These are phyloP conservation scores for Leccinum longicurvipes DNA, from an alignment of 768 basidiomycete genomes.

Conservation along the genomic window DNA sequence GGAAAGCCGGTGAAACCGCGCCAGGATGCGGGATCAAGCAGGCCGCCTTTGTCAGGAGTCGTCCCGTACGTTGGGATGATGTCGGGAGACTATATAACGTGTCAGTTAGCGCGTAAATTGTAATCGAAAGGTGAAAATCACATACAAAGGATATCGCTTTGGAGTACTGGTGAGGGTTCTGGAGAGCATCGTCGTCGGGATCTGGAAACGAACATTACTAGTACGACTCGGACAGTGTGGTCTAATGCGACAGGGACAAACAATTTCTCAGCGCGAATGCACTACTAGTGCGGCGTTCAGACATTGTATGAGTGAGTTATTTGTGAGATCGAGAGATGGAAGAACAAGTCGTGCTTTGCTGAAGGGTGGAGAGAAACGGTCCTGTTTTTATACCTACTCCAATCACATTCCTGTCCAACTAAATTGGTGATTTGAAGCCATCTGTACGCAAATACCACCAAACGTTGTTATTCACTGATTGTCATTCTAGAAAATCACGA, in stretches of 20 bases:
- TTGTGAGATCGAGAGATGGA: not conserved
- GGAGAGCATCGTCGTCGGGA: not conserved
- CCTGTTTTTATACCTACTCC: too few species aligned
- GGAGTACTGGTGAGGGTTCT: not conserved
- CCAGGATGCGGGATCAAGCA: constrained; percentile 5
- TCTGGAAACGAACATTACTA: not conserved
- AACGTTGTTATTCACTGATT: too few species aligned
- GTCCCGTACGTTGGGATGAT: not conserved
- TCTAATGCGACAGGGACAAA: not conserved
- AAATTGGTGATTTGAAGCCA: not conserved
- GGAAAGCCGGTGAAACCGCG: not conserved
- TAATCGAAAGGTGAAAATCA: not conserved
- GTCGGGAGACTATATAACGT: not conserved
- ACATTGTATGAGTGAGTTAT: not conserved
- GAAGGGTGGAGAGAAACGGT: too few species aligned
- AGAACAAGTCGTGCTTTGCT: too few species aligned
- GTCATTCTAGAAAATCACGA: too few species aligned
- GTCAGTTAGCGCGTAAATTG: not conserved
- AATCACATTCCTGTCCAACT: too few species aligned
- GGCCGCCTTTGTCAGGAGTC: not conserved
- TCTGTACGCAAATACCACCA: too few species aligned
- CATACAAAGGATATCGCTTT: not conserved
- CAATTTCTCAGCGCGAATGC: not conserved
- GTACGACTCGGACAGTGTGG: not conserved
- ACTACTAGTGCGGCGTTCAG: too few species aligned